Conservation (phyloP, 306 rosid genomes). For the Vicia faba region DNA sequence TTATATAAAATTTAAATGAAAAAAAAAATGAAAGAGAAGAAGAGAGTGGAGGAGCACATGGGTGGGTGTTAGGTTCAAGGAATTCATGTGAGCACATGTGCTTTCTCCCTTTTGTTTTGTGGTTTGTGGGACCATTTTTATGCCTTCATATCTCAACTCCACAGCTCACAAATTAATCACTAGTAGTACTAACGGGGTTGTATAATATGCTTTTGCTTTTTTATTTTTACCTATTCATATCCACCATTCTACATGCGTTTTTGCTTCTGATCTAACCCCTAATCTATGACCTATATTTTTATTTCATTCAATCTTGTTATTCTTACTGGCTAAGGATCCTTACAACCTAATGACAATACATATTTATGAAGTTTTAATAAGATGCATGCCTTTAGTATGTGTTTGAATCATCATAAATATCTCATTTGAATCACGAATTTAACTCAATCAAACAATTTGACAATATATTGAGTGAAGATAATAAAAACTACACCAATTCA, state of each 20-base stretch:
- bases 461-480: not conserved
- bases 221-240: conserved; percentile 1
- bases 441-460: not conserved
- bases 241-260: not conserved
- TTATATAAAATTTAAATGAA: not conserved
- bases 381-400: not conserved
- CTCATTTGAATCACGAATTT: not conserved
- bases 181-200: conserved; percentile 28
- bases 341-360: not conserved
- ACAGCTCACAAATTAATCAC: conserved; percentile 6
- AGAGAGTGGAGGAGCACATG: conserved; percentile 81
- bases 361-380: not conserved
- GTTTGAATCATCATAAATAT: not conserved
- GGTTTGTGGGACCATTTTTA: conserved; percentile 51
- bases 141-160: conserved; percentile 12
- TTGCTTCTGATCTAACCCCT: not conserved
- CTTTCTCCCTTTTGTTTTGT: conserved; percentile 47
- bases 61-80: conserved; percentile 88
- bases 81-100: conserved; percentile 97
- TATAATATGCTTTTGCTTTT: conserved; percentile 11
- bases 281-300: not conserved
- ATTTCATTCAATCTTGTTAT: not conserved
- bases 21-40: conserved; percentile 27
- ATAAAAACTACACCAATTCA: no score
- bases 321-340: conserved; percentile 14